phyloP scores from a whole-genome alignment of 768 basidiomycete species.

The Lentinula edodes region DNA sequence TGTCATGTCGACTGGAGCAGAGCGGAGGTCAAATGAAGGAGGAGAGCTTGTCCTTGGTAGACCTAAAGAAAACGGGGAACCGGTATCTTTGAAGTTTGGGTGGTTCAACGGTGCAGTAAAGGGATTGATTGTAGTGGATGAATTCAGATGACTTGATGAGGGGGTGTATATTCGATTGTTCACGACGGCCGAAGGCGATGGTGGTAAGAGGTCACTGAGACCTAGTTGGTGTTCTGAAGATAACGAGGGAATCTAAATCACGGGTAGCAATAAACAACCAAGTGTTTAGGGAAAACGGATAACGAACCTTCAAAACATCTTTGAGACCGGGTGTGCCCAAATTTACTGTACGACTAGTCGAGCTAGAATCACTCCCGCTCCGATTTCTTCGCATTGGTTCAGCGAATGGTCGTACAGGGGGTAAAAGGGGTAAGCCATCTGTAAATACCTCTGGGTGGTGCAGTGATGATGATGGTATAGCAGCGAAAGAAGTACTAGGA shows the following conservation, averaged over 20 bases:
- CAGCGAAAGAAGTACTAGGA: not conserved
- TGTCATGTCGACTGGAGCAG: slow-evolving; percentile 16
- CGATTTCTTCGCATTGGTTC: slow-evolving; percentile 31
- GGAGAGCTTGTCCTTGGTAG: slow-evolving; percentile 26
- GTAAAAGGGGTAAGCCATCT: slow-evolving; percentile 24
- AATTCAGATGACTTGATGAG: slow-evolving; percentile 33
- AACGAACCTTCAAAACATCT: slow-evolving; percentile 63
- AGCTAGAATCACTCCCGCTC: slow-evolving; percentile 42
- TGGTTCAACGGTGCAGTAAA: slow-evolving; percentile 14
- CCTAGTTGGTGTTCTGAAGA: slow-evolving; percentile 68
- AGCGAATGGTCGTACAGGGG: slow-evolving; percentile 43
- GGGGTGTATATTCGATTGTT: slow-evolving; percentile 29
- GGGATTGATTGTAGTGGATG: slow-evolving; percentile 13
- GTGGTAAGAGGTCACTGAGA: slow-evolving; percentile 64
- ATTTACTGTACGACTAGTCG: slow-evolving; percentile 23
- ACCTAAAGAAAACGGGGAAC: slow-evolving; percentile 29
- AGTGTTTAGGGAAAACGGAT: too few relatives aligned
- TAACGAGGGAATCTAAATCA: slow-evolving; percentile 52
- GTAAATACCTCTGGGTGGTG: not conserved
- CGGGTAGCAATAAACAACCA: not conserved
- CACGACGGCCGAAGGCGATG: slow-evolving; percentile 54
- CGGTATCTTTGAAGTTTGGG: slow-evolving; percentile 17
- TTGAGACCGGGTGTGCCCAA: slow-evolving; percentile 55
- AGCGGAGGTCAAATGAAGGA: slow-evolving; percentile 20
- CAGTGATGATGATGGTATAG: slow-evolving; percentile 10